Percentiles rank a stretch among this genome's conserved stretches.
Evolutionary conservation across 768 basidiomycete genomes (phyloP).

Genomic region (Pholiota microspora): DNA sequence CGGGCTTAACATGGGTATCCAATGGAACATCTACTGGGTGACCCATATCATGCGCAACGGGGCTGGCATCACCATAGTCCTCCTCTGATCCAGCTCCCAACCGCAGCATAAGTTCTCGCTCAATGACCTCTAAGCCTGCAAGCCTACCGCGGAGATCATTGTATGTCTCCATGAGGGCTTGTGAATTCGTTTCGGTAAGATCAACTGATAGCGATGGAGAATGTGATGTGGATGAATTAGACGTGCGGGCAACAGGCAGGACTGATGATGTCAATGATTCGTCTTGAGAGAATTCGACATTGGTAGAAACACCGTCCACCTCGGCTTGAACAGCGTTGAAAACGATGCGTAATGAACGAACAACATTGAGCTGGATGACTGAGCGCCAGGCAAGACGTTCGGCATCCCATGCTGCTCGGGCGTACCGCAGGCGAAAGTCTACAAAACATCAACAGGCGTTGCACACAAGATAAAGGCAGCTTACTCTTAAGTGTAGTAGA

Average conservation of each 20-base stretch:
- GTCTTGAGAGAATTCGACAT: not conserved
- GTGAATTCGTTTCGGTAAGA: not conserved
- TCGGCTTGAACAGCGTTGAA: slow-evolving; percentile 57
- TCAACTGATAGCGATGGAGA: not conserved
- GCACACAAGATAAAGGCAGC: slow-evolving; percentile 13
- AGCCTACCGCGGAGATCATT: not conserved
- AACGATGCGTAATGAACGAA: slow-evolving; percentile 62
- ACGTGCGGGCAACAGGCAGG: not conserved
- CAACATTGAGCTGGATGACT: slow-evolving; percentile 77
- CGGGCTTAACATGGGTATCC: slow-evolving; percentile 2
- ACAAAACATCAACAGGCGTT: not conserved
- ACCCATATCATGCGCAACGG: not conserved
- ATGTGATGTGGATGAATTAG: not conserved
- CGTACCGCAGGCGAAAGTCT: slow-evolving; percentile 74
- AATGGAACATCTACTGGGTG: not conserved
- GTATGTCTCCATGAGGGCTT: not conserved
- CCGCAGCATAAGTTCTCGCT: not conserved
- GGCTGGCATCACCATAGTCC: not conserved
- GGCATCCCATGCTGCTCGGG: slow-evolving; percentile 53
- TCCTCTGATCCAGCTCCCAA: not conserved
- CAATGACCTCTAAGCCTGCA: not conserved
- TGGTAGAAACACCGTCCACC: slow-evolving; percentile 26
- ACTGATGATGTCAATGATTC: no score
- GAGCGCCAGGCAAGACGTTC: slow-evolving; percentile 73
- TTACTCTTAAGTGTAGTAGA: slow-evolving; percentile 56